Evolutionary conservation across 768 basidiomycete genomes (phyloP), one percentile per base, ranked within the genome.

Genomic region (Hirschioporus abietinus): DNA sequence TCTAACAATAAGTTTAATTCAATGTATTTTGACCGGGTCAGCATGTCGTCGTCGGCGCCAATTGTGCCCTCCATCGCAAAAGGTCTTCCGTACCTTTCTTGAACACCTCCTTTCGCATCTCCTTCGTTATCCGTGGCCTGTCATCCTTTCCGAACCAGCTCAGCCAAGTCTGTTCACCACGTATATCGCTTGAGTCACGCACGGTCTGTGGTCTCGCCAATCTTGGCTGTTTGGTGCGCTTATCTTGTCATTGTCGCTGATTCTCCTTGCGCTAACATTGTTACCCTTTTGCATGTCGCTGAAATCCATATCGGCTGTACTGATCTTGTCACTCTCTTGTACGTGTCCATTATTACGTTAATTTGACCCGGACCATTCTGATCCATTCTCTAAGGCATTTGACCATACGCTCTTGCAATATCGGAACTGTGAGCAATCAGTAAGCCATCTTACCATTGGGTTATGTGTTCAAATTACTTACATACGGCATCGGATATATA

Each of bases 351-450:
- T 68, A 88, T 24, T 52, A 17, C 64, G 24, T 34, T 57, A 27
- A 35, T 52, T n/a, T 42, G 35, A 7, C 24, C 64, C 57, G 18
- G 8, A 58, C 64, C n/a, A n/a, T n/a, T n/a, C n/a, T n/a, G n/a
- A n/a, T 18, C 64, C 79, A 84, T 85, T 71, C 81, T 94, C 0
- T 94, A 96, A 65, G 94, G 95, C 68, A 84, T 88, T 83, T 91
- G 90, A 91, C 92, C 91, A 0, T 93, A 92, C 76, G 87, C 70
- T 78, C 83, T 12, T 97, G 96, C 71, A 96, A 99, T 74, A 72
- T 96, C n/a, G 96, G 96, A n/a, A 95, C 95, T 0, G 81, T 86
- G 20, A 76, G 84, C 8, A 99, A 98, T 75, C 96, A 98, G 76
- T 90, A n/a, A n/a, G n/a, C n/a, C n/a, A n/a, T n/a, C n/a, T n/a